Conservation (phyloP, 352 stramenopile genomes). For the Phytophthora sp. region DNA sequence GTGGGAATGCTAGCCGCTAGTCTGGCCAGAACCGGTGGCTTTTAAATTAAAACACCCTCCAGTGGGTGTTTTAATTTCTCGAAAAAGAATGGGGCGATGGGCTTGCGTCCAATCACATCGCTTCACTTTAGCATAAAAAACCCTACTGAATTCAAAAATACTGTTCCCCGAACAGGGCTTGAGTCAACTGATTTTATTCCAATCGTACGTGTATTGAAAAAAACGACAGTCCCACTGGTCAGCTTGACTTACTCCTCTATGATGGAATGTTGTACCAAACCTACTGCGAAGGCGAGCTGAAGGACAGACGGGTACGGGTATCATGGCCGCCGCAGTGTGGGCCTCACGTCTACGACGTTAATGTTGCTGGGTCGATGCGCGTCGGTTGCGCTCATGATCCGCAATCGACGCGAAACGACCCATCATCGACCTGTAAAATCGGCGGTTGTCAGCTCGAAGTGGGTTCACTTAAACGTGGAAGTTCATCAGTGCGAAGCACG, state of each 20-base stretch:
- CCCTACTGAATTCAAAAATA: slow-evolving; percentile 4
- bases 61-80: not conserved
- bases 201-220: no score
- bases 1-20: no score
- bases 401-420: slow-evolving; percentile 5
- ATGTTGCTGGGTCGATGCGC: slow-evolving; percentile 2
- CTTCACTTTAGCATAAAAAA: slow-evolving; percentile 4
- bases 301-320: not conserved
- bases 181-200: no score
- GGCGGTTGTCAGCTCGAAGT: no score
- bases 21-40: not conserved
- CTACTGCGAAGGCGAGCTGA: no score
- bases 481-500: no score
- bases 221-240: no score
- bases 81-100: not conserved
- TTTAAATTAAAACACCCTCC: not conserved
- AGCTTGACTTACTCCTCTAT: no score
- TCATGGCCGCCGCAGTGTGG: not conserved
- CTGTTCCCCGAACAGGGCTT: slow-evolving; percentile 4
- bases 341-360: not conserved
- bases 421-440: slow-evolving; percentile 18
- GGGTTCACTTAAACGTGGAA: no score
- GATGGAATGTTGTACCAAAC: not conserved
- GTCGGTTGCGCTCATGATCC: slow-evolving; percentile 1
- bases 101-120: not conserved